These are phyloP conservation scores for Mycena haematopus DNA, from an alignment of 768 basidiomycete genomes.

Conservation along the genomic window DNA sequence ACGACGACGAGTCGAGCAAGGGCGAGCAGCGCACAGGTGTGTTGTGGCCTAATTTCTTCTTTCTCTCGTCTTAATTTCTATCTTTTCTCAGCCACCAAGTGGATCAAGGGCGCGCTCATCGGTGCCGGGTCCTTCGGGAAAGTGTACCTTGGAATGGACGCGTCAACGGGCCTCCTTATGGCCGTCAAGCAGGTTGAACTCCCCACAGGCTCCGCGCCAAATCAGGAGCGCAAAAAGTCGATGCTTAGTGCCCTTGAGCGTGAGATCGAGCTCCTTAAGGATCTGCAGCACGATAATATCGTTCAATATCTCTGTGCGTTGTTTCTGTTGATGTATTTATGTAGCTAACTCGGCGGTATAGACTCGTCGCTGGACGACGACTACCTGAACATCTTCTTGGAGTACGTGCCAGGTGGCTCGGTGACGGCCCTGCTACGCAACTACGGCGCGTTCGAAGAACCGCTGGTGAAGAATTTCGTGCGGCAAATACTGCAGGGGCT, in stretches of 20 bases:
- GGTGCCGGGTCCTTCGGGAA: conserved; percentile 95
- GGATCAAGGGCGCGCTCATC: conserved; percentile 96
- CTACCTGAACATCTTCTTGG: conserved; percentile 93
- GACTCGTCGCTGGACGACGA: conserved; percentile 94
- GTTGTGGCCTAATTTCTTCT: background rate
- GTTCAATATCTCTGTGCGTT: conserved; percentile 95
- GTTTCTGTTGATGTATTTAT: background rate
- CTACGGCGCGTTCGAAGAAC: conserved; percentile 95
- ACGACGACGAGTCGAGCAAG: conserved; percentile 53
- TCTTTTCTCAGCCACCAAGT: conserved; percentile 73
- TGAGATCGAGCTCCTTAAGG: conserved; percentile 93
- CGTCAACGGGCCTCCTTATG: conserved; percentile 88
- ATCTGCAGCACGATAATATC: conserved; percentile 93
- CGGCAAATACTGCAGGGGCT: conserved; percentile 90
- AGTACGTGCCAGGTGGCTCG: conserved; percentile 96
- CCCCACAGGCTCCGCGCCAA: conserved; percentile 80
- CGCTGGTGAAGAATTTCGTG: conserved; percentile 90
- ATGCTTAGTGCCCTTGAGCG: conserved; percentile 93
- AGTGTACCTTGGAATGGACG: conserved; percentile 96
- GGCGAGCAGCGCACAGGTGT: conserved; percentile 53
- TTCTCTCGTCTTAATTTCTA: conserved; percentile 1
- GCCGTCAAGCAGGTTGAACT: conserved; percentile 98
- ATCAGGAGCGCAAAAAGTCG: conserved; percentile 91
- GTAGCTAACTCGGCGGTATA: conserved; percentile 38
- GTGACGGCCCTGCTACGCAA: conserved; percentile 87